A percentile compares a stretch with the other conserved stretches of the same genome.
phyloP scores from a whole-genome alignment of 495 filamentous ascomycete species.

The Elasticomyces elasticus region DNA sequence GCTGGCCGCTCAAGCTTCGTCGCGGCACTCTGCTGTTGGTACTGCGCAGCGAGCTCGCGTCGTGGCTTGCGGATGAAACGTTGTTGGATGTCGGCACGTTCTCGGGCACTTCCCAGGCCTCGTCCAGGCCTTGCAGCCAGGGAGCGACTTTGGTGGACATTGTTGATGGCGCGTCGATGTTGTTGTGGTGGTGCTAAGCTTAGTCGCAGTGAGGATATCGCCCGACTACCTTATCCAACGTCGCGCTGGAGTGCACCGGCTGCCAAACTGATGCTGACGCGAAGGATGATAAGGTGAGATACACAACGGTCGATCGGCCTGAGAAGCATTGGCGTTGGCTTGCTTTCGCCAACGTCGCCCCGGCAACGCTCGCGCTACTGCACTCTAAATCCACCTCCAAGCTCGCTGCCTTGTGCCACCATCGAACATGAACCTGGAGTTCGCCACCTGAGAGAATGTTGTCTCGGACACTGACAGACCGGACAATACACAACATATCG shows the following conservation, averaged over 20 bases:
- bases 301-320: neutral
- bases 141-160: slow-evolving; percentile 12
- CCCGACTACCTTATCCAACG: neutral
- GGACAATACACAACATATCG: no score
- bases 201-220: neutral
- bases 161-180: neutral
- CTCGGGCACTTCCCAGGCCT: slow-evolving; percentile 11
- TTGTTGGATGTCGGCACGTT: neutral
- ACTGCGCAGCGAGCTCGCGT: slow-evolving; percentile 6
- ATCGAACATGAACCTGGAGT: neutral
- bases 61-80: slow-evolving; percentile 17
- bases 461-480: no score
- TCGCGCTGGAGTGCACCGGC: neutral
- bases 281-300: neutral
- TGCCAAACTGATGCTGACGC: neutral
- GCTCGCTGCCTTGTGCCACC: neutral
- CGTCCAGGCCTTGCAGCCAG: slow-evolving; percentile 20
- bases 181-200: neutral
- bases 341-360: neutral
- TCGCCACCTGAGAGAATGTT: no score
- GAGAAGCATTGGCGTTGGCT: neutral
- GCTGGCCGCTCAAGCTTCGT: slow-evolving; percentile 18
- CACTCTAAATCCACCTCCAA: neutral
- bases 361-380: neutral
- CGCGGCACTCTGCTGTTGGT: slow-evolving; percentile 5